Conservation (phyloP, 2,329 filamentous ascomycete species). For the Fusarium foetens region DNA sequence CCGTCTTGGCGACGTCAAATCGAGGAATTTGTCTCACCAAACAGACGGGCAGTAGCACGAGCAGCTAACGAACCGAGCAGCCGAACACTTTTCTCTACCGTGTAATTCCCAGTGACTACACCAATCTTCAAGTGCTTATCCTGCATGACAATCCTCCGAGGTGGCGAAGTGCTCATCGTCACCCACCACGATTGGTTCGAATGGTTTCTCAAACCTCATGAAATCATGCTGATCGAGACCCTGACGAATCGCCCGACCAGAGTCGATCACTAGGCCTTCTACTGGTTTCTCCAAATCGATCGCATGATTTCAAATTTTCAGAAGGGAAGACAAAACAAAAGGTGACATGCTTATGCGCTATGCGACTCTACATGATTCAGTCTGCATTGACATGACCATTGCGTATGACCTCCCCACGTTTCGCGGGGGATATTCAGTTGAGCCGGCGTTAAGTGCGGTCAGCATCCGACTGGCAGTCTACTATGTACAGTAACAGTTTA, state of each 20-base stretch:
- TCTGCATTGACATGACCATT: constrained; percentile 10
- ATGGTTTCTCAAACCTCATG: constrained; percentile 1
- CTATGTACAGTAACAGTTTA: background rate
- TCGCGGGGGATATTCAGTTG: constrained; percentile 17
- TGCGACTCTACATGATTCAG: constrained; percentile 11
- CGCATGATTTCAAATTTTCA: constrained; percentile 19
- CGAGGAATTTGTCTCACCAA: background rate
- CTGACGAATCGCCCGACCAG: background rate
- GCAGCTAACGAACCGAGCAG: background rate
- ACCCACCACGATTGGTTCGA: constrained; percentile 6
- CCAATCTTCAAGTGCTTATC: background rate
- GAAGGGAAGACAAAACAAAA: background rate
- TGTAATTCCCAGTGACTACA: background rate
- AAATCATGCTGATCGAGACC: constrained; percentile 24
- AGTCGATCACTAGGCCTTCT: constrained; percentile 7
- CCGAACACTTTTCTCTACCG: background rate
- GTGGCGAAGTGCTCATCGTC: background rate
- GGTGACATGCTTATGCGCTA: constrained; percentile 1
- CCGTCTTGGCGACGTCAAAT: background rate
- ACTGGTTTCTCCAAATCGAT: constrained; percentile 3
- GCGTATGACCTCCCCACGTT: constrained; percentile 24
- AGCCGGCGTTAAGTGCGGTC: constrained; percentile 1
- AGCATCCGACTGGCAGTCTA: constrained; percentile 5
- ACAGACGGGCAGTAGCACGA: background rate
- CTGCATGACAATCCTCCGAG: background rate